Base-by-base conservation (phyloP, 768 basidiomycete genomes). In the Rhizopogon sp. region DNA sequence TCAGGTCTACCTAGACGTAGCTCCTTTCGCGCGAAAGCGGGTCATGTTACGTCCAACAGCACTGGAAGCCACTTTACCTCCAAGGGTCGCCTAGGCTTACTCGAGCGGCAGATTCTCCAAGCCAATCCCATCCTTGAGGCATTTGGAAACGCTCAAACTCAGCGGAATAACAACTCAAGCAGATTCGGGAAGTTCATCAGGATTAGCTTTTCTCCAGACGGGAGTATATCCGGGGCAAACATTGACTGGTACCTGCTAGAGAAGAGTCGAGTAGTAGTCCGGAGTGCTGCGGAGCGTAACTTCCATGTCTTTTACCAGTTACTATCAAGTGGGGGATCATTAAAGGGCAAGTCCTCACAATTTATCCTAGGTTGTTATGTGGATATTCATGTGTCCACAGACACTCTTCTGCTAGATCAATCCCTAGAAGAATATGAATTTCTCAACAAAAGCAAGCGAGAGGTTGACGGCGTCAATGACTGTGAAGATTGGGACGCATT, bases 221-320 rank as follows among this genome's bases (percentile, higher is more conserved):
- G 96, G 2, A 93, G 92, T 60, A 99, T 99, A 55, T 90, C 94
- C 0, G 97, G 97, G 1, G 97, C 97, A 25, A 98, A 94, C 66
- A 93, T 98, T 56, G 95, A 99, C 69, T 98, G 97, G 97, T 99
- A 99, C 68, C 76, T 99, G 31, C 74, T 99, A 54, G 97, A 99
- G 76, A 99, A 99, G 78, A 95, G 93, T 65, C 76, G 97, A 59
- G 96, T 99, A 2, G 92, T 96, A 7, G 83, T 84, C 40, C 76
- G 97, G 52, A 91, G 84, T 58, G 85, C 88, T 56, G 90, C 89
- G 0, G 97, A 99, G 72, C 79, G 97, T 35, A 89, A 83, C 66
- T 99, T 98, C 66, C 97, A 98, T 69, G 91, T 98, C 2, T 98
- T 99, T 70, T 99, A 98, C 69, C 94, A 98, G 72, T 64, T 98